Evolutionary conservation across 306 rosid species (phyloP), one percentile per base, ranked within the genome.

Genomic region (Cicer cuneatum): DNA sequence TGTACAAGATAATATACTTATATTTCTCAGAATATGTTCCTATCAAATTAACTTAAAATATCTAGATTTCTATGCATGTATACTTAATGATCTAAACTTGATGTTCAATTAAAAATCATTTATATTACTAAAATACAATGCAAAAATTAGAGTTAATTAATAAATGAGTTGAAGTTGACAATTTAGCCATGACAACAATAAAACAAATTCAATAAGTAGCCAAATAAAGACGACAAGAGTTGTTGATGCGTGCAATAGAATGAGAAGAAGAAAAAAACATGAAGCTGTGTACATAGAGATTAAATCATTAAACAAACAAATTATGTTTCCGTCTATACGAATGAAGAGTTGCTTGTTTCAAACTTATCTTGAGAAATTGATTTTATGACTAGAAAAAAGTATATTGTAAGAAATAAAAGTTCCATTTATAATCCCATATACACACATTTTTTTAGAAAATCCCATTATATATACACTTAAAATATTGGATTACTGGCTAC

Each of bases 161-260:
- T 24, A 18, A 24, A 24, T 24, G 33, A 24, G 33, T 24, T 24
- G 64, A 29, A 58, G 5, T 11, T 11, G 40, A 58, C 64, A 58
- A 58, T 58, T 11, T 29, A 56, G 63, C 40, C 15, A 57, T 29
- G 41, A 29, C 64, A 57, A 12, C 41, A 24, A 58, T 58, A 58
- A 16, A 58, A 12, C 40, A 58, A 11, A 58, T 58, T 24, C 56
- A 29, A 29, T 24, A 58, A 29, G 40, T 56, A 56, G 38, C 38
- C 38, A 19, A 9, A n/a, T 7, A 56, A 53, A 6, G 62, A 56
- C 62, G 14, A 56, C 38, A 9, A 56, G 62, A 10, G 62, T 56
- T 56, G 62, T 56, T 56, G 62, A 56, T 21, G 33, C 33, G 60
- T 16, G 60, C 35, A 18, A 53, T 8, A 16, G 0, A 2, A 21